Evolutionary conservation across 768 basidiomycete genomes (phyloP).

Genomic region (Xerocomellus dryophilus): DNA sequence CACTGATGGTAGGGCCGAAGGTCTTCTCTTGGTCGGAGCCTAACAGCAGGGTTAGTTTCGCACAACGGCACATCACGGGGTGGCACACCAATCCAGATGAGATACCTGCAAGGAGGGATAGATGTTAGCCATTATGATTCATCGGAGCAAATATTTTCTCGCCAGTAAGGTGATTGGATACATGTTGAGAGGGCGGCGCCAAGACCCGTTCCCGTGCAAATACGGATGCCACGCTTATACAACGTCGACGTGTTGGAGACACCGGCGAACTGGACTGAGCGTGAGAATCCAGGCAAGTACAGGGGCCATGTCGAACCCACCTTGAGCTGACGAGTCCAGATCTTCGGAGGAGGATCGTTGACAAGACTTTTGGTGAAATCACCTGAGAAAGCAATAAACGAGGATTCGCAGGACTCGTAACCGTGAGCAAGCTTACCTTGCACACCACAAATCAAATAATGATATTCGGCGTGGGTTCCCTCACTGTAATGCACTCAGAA

Average conservation of each 20-base stretch:
- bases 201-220: conserved; percentile 81
- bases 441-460: conserved; percentile 80
- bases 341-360: conserved; percentile 59
- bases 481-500: conserved; percentile 44
- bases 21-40: conserved; percentile 83
- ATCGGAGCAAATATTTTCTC: conserved; percentile 16
- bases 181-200: conserved; percentile 78
- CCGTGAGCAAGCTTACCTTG: conserved; percentile 42
- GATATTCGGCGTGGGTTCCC: conserved; percentile 67
- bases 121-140: neutral
- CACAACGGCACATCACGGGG: neutral
- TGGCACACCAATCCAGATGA: conserved; percentile 70
- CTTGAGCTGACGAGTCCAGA: conserved; percentile 83
- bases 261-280: conserved; percentile 58
- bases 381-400: conserved; percentile 33
- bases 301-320: conserved; percentile 31
- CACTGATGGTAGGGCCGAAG: conserved; percentile 76
- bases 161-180: conserved; percentile 74
- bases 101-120: conserved; percentile 46
- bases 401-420: neutral
- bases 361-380: conserved; percentile 77
- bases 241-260: conserved; percentile 77
- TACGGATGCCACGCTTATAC: conserved; percentile 77
- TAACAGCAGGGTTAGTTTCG: conserved; percentile 25
- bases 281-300: conserved; percentile 3